Percentiles rank a stretch among this genome's conserved stretches.
Evolutionary conservation across 2,329 filamentous ascomycete genomes (phyloP).

Genomic region (Xylariaceae sp.): DNA sequence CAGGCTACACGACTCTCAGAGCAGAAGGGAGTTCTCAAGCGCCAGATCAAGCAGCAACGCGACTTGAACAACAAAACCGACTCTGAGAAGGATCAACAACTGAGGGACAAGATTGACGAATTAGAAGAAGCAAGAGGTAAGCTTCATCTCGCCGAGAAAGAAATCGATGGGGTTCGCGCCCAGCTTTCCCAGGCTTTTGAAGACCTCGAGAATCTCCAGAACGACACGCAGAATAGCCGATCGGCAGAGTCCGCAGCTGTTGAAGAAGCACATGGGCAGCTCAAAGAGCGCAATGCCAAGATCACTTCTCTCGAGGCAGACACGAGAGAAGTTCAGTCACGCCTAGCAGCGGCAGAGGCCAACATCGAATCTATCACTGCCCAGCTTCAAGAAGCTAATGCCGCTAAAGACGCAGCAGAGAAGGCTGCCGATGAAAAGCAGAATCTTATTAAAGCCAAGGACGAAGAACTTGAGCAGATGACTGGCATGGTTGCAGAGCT

Average conservation of each 20-base stretch:
- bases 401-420: slow-evolving; percentile 24
- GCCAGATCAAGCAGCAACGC: slow-evolving; percentile 92
- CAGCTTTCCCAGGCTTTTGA: slow-evolving; percentile 44
- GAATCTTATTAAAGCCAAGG: slow-evolving; percentile 39
- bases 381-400: slow-evolving; percentile 31
- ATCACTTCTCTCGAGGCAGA: slow-evolving; percentile 41
- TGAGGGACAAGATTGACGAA: slow-evolving; percentile 55
- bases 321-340: slow-evolving; percentile 33
- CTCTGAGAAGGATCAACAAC: slow-evolving; percentile 60
- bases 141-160: slow-evolving; percentile 27
- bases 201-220: slow-evolving; percentile 40
- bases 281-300: slow-evolving; percentile 40
- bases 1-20: slow-evolving; percentile 76
- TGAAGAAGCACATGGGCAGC: slow-evolving; percentile 33
- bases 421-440: slow-evolving; percentile 26
- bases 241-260: slow-evolving; percentile 31
- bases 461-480: slow-evolving; percentile 31
- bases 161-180: slow-evolving; percentile 37
- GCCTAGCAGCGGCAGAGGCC: slow-evolving; percentile 33
- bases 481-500: slow-evolving; percentile 52
- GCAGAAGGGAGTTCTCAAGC: slow-evolving; percentile 82
- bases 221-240: slow-evolving; percentile 25
- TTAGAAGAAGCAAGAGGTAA: slow-evolving; percentile 39
- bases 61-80: slow-evolving; percentile 89
- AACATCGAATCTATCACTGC: slow-evolving; percentile 33